Base-by-base conservation (phyloP, 2,329 filamentous ascomycete genomes). In the Fusarium udum region DNA sequence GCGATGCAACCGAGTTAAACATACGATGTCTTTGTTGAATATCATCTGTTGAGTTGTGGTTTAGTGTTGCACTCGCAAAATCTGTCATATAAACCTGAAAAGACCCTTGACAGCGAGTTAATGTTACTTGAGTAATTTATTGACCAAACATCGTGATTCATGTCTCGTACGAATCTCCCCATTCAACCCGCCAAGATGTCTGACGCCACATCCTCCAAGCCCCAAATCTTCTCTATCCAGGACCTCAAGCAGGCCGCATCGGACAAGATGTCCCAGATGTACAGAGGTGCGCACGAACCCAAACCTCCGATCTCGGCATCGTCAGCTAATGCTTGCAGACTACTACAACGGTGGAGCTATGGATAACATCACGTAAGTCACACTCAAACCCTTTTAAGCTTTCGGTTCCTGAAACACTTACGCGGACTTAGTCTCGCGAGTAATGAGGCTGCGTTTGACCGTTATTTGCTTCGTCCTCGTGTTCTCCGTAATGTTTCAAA, bases 231-330 rank as follows among this genome's bases (percentile, higher is more conserved):
- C 15, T 56, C 53, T 20, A 60, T 64, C 18, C 26, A 31, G n/a
- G 61, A 64, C 43, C 53, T 64, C 16, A 59, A 60, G 53, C 16
- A 60, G 32, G 53, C 43, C 46, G 61, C 53, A 28, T 64, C 61
- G 24, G 61, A 45, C 5, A 64, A 64, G 28, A 58, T 64, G 28
- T 45, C 61, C 22, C 46, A 59, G 53, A 42, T 60, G 42, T 64
- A 64, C 15, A 31, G 61, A 24, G 61, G 61, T 64, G 39, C 26
- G 24, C 31, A 36, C 13, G 3, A 26, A 28, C 11, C 3, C 11
- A 22, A 9, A 3, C n/a, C 28, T 26, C 31, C 22, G 31, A 48
- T 45, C 24, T 26, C 31, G 40, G 31, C 7, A 22, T 26, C 8
- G 3, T 48, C 28, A 46, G 24, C 55, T 58, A 46, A 58, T 48